These are phyloP conservation scores for Glycine tomentella DNA, from an alignment of 306 rosid genomes.

Conservation along the genomic window DNA sequence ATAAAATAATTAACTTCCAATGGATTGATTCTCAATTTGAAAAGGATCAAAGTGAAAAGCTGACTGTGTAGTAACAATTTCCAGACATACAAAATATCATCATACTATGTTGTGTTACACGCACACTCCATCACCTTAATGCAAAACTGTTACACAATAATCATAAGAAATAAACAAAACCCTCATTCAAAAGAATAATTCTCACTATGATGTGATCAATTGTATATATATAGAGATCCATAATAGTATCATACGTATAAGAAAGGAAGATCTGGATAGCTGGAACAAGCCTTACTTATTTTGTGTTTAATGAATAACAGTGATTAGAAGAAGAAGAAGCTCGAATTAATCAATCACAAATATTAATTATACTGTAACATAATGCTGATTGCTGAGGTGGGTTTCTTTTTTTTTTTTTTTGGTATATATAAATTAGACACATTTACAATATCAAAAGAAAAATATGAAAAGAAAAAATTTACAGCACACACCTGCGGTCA, in stretches of 20 bases:
- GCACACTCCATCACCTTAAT: conserved; percentile 21
- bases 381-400: conserved; percentile 33
- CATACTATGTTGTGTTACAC: conserved; percentile 2
- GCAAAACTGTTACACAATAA: too few relatives aligned
- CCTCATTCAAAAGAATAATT: not conserved
- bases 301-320: too few relatives aligned
- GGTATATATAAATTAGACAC: conserved; percentile 49
- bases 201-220: not conserved
- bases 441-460: conserved; percentile 60
- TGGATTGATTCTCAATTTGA: conserved; percentile 4
- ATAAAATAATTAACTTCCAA: conserved; percentile 29
- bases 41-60: conserved; percentile 11
- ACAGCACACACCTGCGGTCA: conserved; percentile 69
- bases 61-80: conserved; percentile 24
- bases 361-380: conserved; percentile 43
- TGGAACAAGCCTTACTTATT: too few relatives aligned
- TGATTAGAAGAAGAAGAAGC: not conserved
- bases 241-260: not conserved
- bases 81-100: not conserved
- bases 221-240: not conserved
- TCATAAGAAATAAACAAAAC: not conserved
- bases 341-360: conserved; percentile 50
- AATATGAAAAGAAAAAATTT: conserved; percentile 17
- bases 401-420: not conserved
- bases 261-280: conserved; percentile 4